Evolutionary conservation across 768 basidiomycete species (phyloP).

Genomic region (Mycena chlorophos): DNA sequence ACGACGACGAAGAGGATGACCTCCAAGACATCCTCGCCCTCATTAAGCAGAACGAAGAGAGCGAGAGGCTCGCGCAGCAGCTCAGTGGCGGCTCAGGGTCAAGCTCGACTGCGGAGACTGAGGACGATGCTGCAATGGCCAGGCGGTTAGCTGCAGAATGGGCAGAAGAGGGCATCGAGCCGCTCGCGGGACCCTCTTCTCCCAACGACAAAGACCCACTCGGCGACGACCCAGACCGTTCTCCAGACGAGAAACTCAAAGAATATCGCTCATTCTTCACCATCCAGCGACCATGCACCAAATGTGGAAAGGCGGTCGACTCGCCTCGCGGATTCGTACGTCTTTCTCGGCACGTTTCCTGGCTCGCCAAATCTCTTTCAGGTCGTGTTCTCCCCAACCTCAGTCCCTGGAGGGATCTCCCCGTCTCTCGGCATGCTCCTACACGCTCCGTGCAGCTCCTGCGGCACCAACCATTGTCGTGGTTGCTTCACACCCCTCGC

Average conservation of each 20-base stretch:
- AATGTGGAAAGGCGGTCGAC: constrained; percentile 35
- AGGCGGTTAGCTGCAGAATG: constrained; percentile 43
- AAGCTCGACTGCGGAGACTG: constrained; percentile 14
- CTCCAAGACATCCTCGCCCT: constrained; percentile 40
- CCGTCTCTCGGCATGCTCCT: constrained; percentile 36
- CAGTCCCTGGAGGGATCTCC: constrained; percentile 22
- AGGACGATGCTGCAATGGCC: constrained; percentile 41
- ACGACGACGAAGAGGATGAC: constrained; percentile 41
- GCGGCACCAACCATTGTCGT: constrained; percentile 48
- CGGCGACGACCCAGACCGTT: constrained; percentile 8
- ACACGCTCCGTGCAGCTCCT: constrained; percentile 45
- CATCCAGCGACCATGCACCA: constrained; percentile 35
- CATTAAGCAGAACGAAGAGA: constrained; percentile 45
- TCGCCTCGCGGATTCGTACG: constrained; percentile 48
- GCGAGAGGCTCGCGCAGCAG: constrained; percentile 42
- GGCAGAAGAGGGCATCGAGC: constrained; percentile 25
- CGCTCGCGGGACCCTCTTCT: constrained; percentile 9
- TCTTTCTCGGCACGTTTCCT: constrained; percentile 13
- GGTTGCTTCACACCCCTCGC: constrained; percentile 44
- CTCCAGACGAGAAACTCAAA: constrained; percentile 36
- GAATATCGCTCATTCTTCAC: constrained; percentile 39
- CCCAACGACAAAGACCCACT: constrained; percentile 11
- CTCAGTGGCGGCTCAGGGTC: constrained; percentile 26
- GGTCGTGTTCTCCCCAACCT: constrained; percentile 32
- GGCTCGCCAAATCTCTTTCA: constrained; percentile 7